These are phyloP conservation scores for Fomes fomentarius DNA, from an alignment of 1,284 basidiomycete species.

Conservation along the genomic window DNA sequence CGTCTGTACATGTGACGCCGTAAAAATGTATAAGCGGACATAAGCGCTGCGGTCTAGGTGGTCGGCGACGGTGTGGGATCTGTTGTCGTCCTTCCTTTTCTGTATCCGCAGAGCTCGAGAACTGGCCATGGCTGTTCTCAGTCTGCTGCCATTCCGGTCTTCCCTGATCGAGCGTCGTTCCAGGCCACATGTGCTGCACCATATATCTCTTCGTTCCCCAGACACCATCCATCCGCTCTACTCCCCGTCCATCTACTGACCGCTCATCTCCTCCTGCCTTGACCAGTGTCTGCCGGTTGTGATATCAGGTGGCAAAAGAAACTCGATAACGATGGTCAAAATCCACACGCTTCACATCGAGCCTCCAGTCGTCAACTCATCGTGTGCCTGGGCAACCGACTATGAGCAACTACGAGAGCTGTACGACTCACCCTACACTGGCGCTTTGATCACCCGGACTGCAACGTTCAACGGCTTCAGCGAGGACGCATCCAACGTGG, in stretches of 20 bases:
- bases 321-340: constrained; percentile 44
- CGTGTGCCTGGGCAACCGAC: constrained; percentile 79
- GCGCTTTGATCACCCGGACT: constrained; percentile 79
- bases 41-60: constrained; percentile 14
- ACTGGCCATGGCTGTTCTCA: constrained; percentile 8
- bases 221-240: no score
- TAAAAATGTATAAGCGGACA: no score
- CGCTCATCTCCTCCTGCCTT: no score
- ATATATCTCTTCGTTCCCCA: constrained; percentile 15
- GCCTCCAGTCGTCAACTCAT: constrained; percentile 75
- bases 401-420: constrained; percentile 61
- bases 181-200: constrained; percentile 14
- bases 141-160: neutral
- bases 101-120: constrained; percentile 11
- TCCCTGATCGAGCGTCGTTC: constrained; percentile 13
- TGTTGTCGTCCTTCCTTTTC: neutral
- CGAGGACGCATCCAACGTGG: constrained; percentile 64
- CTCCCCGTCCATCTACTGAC: no score
- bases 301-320: no score
- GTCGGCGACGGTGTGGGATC: constrained; percentile 3
- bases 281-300: no score
- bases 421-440: constrained; percentile 67
- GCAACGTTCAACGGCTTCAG: constrained; percentile 67
- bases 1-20: no score
- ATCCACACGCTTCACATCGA: constrained; percentile 51